Percentiles rank a stretch among this genome's conserved stretches.
These are phyloP conservation scores for Thozetella sp. DNA, from an alignment of 495 filamentous ascomycete species.

Conservation along the genomic window DNA sequence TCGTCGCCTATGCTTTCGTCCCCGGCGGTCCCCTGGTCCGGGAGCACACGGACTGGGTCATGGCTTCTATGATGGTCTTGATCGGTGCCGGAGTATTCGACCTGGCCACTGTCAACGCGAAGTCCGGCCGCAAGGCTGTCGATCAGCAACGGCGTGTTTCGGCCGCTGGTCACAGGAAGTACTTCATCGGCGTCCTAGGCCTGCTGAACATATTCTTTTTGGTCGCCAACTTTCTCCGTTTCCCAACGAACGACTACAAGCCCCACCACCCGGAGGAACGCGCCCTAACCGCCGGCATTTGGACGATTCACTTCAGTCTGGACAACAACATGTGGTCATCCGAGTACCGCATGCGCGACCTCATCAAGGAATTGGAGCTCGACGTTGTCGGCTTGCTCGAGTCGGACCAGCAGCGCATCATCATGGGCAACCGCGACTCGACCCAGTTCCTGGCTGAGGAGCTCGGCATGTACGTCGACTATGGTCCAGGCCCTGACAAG, in stretches of 20 bases:
- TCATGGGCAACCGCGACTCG: constrained; percentile 98
- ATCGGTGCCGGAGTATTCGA: constrained; percentile 88
- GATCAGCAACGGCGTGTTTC: constrained; percentile 14
- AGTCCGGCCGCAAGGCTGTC: constrained; percentile 9
- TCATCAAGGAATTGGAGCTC: constrained; percentile 90
- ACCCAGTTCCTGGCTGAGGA: constrained; percentile 96
- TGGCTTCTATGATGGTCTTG: constrained; percentile 80
- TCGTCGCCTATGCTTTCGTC: constrained; percentile 99
- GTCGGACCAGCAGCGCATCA: constrained; percentile 93
- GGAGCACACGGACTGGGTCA: constrained; percentile 94
- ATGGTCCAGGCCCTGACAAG: constrained; percentile 96
- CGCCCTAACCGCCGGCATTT: constrained; percentile 89
- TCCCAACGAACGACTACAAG: constrained; percentile 88
- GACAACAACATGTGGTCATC: constrained; percentile 99
- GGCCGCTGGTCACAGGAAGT: constrained; percentile 47
- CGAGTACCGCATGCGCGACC: constrained; percentile 88
- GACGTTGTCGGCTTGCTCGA: constrained; percentile 95
- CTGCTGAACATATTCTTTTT: constrained; percentile 78
- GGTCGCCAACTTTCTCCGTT: constrained; percentile 85
- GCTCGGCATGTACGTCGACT: constrained; percentile 97
- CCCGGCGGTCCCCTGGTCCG: constrained; percentile 91
- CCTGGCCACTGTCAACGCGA: constrained; percentile 47
- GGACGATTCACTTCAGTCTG: constrained; percentile 98
- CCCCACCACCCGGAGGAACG: constrained; percentile 89
- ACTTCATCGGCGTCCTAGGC: constrained; percentile 49